Conservation (phyloP, 2,329 filamentous ascomycete genomes). For the Fusarium mexicanum region DNA sequence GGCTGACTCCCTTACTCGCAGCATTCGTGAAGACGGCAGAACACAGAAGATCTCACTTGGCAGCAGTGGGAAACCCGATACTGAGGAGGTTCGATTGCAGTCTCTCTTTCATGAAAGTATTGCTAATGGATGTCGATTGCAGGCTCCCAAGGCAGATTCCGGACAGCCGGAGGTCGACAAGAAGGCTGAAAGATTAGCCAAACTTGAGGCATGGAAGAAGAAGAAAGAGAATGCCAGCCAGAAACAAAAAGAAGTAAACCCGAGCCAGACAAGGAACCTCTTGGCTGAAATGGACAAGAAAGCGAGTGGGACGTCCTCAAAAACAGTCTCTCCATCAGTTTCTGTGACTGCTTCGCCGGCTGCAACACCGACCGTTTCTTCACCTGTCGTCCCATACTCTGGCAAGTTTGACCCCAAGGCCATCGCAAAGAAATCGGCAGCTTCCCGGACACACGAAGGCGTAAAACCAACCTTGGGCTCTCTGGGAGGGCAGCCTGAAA, state of each 20-base stretch:
- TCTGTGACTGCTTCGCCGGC: conserved; percentile 62
- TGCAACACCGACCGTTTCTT: conserved; percentile 55
- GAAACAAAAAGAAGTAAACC: conserved; percentile 74
- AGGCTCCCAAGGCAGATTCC: conserved; percentile 58
- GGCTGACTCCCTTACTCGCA: conserved; percentile 74
- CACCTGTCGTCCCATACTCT: conserved; percentile 69
- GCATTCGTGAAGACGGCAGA: conserved; percentile 72
- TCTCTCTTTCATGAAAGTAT: not conserved
- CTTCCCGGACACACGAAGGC: conserved; percentile 64
- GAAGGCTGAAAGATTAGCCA: conserved; percentile 82
- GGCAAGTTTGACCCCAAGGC: conserved; percentile 90
- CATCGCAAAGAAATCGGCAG: conserved; percentile 80
- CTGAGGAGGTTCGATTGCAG: conserved; percentile 65
- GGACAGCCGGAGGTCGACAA: conserved; percentile 74
- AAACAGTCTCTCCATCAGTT: conserved; percentile 60
- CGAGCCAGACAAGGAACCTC: conserved; percentile 72
- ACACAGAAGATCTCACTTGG: conserved; percentile 60
- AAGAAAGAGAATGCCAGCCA: conserved; percentile 81
- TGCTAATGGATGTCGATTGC: conserved; percentile 55
- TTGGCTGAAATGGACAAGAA: conserved; percentile 79
- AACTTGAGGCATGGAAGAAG: conserved; percentile 91
- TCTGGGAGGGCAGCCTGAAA: conserved; percentile 54
- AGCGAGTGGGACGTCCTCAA: conserved; percentile 59
- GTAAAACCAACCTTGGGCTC: conserved; percentile 60
- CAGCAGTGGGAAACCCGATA: conserved; percentile 60